These are phyloP conservation scores for Rhizophlyctis rosea DNA, from an alignment of 192 early-diverging fungal genomes.

Conservation along the genomic window DNA sequence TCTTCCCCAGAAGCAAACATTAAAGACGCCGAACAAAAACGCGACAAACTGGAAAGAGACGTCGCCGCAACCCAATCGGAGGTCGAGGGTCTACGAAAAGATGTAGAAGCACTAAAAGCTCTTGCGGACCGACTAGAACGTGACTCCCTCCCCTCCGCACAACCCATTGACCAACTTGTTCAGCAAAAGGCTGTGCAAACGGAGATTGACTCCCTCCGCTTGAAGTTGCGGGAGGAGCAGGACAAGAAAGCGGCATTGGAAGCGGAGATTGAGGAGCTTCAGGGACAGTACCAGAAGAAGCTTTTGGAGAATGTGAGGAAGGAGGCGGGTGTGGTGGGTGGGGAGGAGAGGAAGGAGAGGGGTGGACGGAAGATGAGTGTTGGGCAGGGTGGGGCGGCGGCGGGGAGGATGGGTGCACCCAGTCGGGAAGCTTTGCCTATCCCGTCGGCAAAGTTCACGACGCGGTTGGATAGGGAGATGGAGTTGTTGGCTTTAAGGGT, in stretches of 20 bases:
- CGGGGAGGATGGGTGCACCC: background rate
- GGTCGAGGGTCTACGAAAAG: background rate
- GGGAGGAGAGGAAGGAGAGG: no score
- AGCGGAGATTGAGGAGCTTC: background rate
- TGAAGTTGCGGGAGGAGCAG: background rate
- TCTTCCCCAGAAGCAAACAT: background rate
- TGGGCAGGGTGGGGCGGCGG: background rate
- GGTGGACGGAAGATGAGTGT: no score
- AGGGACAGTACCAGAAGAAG: background rate
- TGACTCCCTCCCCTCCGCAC: no score
- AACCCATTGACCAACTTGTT: background rate
- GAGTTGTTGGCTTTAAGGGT: background rate
- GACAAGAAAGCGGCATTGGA: background rate
- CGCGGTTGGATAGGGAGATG: background rate
- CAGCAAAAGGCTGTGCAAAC: background rate
- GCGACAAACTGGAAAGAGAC: background rate
- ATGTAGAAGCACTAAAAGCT: background rate
- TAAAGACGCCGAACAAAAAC: background rate
- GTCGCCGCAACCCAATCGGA: background rate
- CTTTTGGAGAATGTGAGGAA: background rate
- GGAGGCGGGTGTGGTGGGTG: background rate
- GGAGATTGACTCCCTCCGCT: background rate
- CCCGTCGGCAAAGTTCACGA: background rate
- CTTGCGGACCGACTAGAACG: background rate
- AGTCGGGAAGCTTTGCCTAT: background rate